Evolutionary conservation across 352 stramenopile genomes (phyloP).

Genomic region (Phytopythium ostracodes): DNA sequence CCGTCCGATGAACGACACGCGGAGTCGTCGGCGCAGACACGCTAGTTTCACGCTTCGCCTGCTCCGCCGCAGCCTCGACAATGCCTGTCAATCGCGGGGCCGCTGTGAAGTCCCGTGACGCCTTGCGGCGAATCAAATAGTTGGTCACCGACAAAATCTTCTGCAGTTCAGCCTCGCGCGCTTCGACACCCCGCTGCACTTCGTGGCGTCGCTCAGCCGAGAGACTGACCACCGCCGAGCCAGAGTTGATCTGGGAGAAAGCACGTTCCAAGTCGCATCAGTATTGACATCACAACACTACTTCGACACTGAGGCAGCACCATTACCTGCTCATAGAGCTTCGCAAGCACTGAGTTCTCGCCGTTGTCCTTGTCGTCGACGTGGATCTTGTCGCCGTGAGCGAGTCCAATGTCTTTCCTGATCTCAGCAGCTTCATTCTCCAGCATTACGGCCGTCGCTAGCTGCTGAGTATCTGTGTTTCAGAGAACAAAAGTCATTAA

Average conservation of each 20-base stretch:
- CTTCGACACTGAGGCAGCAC: background rate
- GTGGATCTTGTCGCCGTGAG: constrained; percentile 88
- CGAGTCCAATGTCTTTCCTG: constrained; percentile 79
- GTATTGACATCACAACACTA: too few relatives aligned
- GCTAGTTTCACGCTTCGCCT: constrained; percentile 19
- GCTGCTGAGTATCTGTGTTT: constrained; percentile 62
- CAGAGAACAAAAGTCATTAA: too few relatives aligned
- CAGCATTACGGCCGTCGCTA: constrained; percentile 67
- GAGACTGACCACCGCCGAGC: constrained; percentile 75
- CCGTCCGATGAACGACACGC: constrained; percentile 25
- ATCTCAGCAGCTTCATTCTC: constrained; percentile 64
- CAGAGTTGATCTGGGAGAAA: constrained; percentile 67
- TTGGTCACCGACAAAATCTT: constrained; percentile 83
- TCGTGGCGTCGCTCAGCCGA: constrained; percentile 82
- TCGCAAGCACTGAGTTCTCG: constrained; percentile 72
- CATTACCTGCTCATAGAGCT: constrained; percentile 74
- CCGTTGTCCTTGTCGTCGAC: constrained; percentile 80
- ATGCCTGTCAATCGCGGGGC: constrained; percentile 17
- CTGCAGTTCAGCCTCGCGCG: constrained; percentile 75
- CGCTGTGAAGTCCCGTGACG: constrained; percentile 40
- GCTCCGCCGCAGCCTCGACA: constrained; percentile 24
- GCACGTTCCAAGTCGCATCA: too few relatives aligned
- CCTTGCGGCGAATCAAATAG: constrained; percentile 69
- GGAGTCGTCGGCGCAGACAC: constrained; percentile 14
- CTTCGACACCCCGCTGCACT: constrained; percentile 83